These are phyloP conservation scores for Helianthus tuberosus DNA, from an alignment of 129 eudicot species.

Conservation along the genomic window DNA sequence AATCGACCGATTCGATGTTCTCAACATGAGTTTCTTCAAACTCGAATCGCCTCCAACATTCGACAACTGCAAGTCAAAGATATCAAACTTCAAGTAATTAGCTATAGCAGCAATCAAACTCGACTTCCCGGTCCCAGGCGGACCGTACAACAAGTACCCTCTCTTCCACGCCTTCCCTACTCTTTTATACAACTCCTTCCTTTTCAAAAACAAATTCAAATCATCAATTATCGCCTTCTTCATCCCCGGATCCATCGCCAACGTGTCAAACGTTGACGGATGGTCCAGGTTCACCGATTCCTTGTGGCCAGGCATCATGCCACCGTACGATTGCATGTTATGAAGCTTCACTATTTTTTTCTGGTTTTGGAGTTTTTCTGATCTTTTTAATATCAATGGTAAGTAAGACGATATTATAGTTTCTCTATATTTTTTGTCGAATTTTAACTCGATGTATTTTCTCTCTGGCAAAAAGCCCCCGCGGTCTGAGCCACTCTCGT, in stretches of 20 bases:
- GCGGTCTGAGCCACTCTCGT: conserved; percentile 21
- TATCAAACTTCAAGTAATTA: conserved; percentile 60
- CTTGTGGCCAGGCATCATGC: conserved; percentile 24
- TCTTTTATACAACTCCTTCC: conserved; percentile 54
- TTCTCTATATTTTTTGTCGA: conserved; percentile 50
- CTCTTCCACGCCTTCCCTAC: conserved; percentile 85
- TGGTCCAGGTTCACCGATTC: conserved; percentile 60
- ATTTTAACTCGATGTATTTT: conserved; percentile 47
- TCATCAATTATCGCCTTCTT: conserved; percentile 57
- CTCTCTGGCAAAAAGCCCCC: conserved; percentile 36
- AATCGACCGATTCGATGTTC: conserved; percentile 59
- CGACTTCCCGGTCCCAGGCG: conserved; percentile 73
- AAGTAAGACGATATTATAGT: conserved; percentile 45
- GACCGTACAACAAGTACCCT: conserved; percentile 69
- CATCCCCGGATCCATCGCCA: conserved; percentile 60
- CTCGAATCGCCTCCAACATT: conserved; percentile 49
- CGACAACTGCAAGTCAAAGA: conserved; percentile 60
- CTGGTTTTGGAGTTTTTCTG: conserved; percentile 43
- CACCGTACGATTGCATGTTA: conserved; percentile 43
- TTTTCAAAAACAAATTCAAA: conserved; percentile 56
- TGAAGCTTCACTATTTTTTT: conserved; percentile 48
- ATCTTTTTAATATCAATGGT: conserved; percentile 37
- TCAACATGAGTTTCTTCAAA: conserved; percentile 51
- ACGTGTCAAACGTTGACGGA: conserved; percentile 68
- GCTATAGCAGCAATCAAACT: conserved; percentile 80